Evolutionary conservation across 352 stramenopile genomes (phyloP).

Genomic region (Hyaloperonospora arabidopsidis): DNA sequence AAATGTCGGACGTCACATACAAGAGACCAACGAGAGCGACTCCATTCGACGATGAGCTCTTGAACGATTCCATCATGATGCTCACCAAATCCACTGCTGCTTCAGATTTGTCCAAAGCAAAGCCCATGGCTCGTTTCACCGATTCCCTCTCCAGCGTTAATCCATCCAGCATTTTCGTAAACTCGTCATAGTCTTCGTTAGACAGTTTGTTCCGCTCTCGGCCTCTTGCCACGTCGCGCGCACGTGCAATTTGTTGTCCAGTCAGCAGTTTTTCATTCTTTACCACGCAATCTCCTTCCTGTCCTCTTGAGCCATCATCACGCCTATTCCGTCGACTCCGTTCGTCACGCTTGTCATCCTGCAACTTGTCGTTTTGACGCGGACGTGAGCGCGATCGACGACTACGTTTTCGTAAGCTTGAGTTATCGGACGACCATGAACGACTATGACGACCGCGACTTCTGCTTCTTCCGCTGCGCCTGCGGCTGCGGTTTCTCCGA

Average conservation of each 20-base stretch:
- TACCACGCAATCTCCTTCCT: neutral
- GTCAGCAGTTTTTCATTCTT: slow-evolving; percentile 41
- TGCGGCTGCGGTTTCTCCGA: slow-evolving; percentile 13
- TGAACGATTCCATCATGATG: slow-evolving; percentile 41
- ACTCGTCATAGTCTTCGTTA: slow-evolving; percentile 44
- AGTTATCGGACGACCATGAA: slow-evolving; percentile 25
- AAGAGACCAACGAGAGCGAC: slow-evolving; percentile 55
- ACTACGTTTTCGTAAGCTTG: slow-evolving; percentile 12
- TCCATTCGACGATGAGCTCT: slow-evolving; percentile 27
- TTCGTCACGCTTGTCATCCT: slow-evolving; percentile 9
- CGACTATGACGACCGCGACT: slow-evolving; percentile 19
- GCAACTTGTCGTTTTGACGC: slow-evolving; percentile 7
- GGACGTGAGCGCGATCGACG: slow-evolving; percentile 18
- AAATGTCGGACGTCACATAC: slow-evolving; percentile 82
- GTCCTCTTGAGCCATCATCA: slow-evolving; percentile 3
- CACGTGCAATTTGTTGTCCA: slow-evolving; percentile 63
- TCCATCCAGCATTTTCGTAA: slow-evolving; percentile 33
- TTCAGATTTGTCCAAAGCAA: slow-evolving; percentile 73
- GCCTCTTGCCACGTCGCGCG: slow-evolving; percentile 54
- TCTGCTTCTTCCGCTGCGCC: slow-evolving; percentile 12
- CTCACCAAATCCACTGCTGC: slow-evolving; percentile 60
- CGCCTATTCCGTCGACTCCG: slow-evolving; percentile 9
- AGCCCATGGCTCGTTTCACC: slow-evolving; percentile 69
- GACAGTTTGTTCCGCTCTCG: slow-evolving; percentile 45
- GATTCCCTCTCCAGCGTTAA: slow-evolving; percentile 62